These are phyloP conservation scores for Senna tora DNA, from an alignment of 306 rosid genomes.

Conservation along the genomic window DNA sequence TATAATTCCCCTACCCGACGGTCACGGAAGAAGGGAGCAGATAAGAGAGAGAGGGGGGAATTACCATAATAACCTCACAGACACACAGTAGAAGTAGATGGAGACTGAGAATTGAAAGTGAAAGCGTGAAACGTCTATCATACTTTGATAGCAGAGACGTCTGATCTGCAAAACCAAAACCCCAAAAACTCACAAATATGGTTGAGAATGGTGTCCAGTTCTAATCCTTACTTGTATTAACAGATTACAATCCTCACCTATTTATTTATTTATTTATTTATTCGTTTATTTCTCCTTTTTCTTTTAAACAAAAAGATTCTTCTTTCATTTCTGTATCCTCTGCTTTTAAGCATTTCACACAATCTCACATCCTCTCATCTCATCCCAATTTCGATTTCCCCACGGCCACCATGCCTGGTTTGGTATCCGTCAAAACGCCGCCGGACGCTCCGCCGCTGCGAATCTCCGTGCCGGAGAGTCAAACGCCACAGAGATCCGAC, in stretches of 20 bases:
- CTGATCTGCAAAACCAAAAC: slow-evolving; percentile 45
- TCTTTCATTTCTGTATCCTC: not conserved
- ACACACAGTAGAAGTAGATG: no score
- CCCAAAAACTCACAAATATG: not conserved
- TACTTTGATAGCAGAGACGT: slow-evolving; percentile 52
- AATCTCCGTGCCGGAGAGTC: slow-evolving; percentile 62
- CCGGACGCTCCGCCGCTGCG: slow-evolving; percentile 65
- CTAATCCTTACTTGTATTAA: slow-evolving; percentile 40
- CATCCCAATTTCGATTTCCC: not conserved
- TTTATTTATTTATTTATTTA: slow-evolving; percentile 12
- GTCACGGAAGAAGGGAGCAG: not conserved
- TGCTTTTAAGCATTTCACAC: slow-evolving; percentile 5
- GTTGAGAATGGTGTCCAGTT: slow-evolving; percentile 52
- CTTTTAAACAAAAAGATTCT: not conserved
- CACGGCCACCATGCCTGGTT: slow-evolving; percentile 69
- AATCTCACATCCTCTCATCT: slow-evolving; percentile 16
- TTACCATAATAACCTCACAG: slow-evolving; percentile 32
- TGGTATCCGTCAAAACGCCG: slow-evolving; percentile 79
- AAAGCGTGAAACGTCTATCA: slow-evolving; percentile 42
- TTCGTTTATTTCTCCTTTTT: not conserved
- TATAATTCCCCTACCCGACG: not conserved
- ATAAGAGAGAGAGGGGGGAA: not conserved
- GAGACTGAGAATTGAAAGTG: slow-evolving; percentile 3
- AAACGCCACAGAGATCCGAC: slow-evolving; percentile 62
- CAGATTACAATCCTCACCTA: not conserved